These are phyloP conservation scores for Phytopythium helicoides DNA, from an alignment of 352 stramenopile genomes.

Conservation along the genomic window DNA sequence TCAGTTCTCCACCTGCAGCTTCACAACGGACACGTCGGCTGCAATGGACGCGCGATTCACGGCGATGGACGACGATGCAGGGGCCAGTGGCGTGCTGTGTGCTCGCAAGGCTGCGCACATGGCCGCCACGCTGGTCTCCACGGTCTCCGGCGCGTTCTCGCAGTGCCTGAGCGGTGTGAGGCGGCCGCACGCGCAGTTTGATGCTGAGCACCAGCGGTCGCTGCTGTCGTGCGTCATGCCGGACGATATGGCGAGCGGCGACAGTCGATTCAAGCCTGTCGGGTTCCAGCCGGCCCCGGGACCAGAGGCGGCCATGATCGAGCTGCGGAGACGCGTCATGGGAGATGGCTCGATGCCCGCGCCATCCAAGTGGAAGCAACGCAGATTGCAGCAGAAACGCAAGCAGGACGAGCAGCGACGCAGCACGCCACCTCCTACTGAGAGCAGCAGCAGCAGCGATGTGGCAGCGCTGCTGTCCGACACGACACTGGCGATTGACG, in stretches of 20 bases:
- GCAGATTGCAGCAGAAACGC: conserved; percentile 26
- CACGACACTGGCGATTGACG: conserved; percentile 48
- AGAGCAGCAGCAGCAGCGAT: conserved; percentile 1
- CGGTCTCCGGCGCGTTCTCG: conserved; percentile 21
- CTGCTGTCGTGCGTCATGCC: conserved; percentile 52
- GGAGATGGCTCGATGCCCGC: conserved; percentile 28
- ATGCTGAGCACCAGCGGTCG: conserved; percentile 68
- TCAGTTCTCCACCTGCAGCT: background rate
- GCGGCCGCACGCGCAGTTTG: conserved; percentile 44
- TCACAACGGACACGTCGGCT: background rate
- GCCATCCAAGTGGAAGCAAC: conserved; percentile 36
- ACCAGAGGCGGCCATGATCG: conserved; percentile 58
- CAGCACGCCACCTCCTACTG: conserved; percentile 16
- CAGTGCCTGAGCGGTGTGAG: conserved; percentile 53
- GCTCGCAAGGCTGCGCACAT: conserved; percentile 19
- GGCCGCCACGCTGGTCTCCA: conserved; percentile 23
- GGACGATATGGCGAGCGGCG: conserved; percentile 34
- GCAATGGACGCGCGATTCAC: conserved; percentile 29
- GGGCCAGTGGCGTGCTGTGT: conserved; percentile 10
- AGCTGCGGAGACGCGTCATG: conserved; percentile 67
- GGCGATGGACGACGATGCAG: conserved; percentile 24
- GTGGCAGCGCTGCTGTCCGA: conserved; percentile 36
- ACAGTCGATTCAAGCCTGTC: conserved; percentile 19
- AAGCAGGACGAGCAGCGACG: conserved; percentile 11
- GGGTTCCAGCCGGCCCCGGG: background rate